Evolutionary conservation across 2,329 filamentous ascomycete species (phyloP).

Genomic region (Fusarium piperis): DNA sequence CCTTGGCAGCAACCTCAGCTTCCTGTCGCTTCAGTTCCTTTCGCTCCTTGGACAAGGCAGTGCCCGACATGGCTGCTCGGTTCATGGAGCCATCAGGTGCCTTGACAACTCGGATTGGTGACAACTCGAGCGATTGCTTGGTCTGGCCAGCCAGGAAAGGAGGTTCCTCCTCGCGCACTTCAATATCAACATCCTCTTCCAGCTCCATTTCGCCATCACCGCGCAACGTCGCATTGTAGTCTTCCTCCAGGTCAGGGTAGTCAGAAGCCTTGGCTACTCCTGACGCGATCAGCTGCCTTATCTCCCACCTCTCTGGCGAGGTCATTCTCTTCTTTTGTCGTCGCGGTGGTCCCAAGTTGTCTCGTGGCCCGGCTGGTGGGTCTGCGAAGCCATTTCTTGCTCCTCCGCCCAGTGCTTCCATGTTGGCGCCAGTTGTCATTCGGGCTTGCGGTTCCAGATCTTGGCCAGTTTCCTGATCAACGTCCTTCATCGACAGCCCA

Average conservation of each 20-base stretch:
- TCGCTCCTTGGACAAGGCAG: conserved; percentile 86
- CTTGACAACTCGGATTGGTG: conserved; percentile 95
- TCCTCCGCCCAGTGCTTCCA: conserved; percentile 78
- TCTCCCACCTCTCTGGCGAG: conserved; percentile 97
- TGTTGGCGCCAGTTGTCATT: conserved; percentile 90
- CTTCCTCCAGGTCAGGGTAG: conserved; percentile 93
- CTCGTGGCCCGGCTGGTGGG: conserved; percentile 46
- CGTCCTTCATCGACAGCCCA: conserved; percentile 95
- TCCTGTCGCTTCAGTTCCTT: conserved; percentile 91
- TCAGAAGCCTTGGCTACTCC: conserved; percentile 92
- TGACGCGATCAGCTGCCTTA: conserved; percentile 93
- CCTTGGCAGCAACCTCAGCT: conserved; percentile 76
- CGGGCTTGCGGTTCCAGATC: conserved; percentile 82
- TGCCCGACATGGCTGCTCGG: conserved; percentile 93
- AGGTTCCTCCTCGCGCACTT: conserved; percentile 94
- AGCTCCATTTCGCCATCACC: conserved; percentile 90
- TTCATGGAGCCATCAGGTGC: conserved; percentile 99
- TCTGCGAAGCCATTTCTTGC: conserved; percentile 66
- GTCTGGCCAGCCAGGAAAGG: conserved; percentile 96
- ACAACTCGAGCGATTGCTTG: conserved; percentile 93
- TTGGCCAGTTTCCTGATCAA: conserved; percentile 87
- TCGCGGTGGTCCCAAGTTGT: conserved; percentile 56
- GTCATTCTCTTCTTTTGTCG: conserved; percentile 91
- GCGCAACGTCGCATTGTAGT: conserved; percentile 87
- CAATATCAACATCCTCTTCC: conserved; percentile 97